phyloP scores from a whole-genome alignment of 2,329 filamentous ascomycete genomes.

The Zasmidium angulare region DNA sequence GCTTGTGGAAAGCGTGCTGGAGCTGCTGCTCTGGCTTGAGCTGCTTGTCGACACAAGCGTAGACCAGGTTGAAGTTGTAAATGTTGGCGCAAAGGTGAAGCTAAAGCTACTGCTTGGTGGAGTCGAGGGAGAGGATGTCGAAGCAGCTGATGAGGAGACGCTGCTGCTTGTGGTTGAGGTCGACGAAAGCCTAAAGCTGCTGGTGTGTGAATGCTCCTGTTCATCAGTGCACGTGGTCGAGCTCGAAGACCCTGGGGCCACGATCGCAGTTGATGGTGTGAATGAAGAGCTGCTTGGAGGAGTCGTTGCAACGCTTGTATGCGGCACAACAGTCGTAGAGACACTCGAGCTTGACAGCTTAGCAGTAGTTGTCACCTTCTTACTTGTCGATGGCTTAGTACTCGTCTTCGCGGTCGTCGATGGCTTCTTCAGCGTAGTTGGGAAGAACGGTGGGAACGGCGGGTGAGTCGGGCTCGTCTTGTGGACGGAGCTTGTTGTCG shows the following conservation, averaged over 20 bases:
- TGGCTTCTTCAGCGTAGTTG: not conserved
- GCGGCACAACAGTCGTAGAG: not conserved
- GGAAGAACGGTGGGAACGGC: not conserved
- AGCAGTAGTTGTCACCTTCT: not conserved
- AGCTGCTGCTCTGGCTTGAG: not conserved
- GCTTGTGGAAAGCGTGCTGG: not conserved
- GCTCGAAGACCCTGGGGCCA: not conserved
- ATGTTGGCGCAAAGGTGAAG: too few relatives aligned
- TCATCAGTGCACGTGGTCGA: not conserved
- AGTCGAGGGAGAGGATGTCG: not conserved
- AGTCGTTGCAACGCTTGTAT: not conserved
- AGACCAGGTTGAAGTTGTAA: not conserved
- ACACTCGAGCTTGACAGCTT: not conserved
- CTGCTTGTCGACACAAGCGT: not conserved
- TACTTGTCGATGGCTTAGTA: not conserved
- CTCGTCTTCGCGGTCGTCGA: not conserved
- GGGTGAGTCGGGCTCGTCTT: not conserved
- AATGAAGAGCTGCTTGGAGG: not conserved
- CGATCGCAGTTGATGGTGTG: not conserved
- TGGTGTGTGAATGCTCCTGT: not conserved
- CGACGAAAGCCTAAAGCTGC: too few relatives aligned
- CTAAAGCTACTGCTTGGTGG: too few relatives aligned
- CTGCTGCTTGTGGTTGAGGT: too few relatives aligned
- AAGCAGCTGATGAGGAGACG: too few relatives aligned
- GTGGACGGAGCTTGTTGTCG: not conserved